Evolutionary conservation across 208 protist species (phyloP).

Genomic region (Acanthamoeba lenticulata): DNA sequence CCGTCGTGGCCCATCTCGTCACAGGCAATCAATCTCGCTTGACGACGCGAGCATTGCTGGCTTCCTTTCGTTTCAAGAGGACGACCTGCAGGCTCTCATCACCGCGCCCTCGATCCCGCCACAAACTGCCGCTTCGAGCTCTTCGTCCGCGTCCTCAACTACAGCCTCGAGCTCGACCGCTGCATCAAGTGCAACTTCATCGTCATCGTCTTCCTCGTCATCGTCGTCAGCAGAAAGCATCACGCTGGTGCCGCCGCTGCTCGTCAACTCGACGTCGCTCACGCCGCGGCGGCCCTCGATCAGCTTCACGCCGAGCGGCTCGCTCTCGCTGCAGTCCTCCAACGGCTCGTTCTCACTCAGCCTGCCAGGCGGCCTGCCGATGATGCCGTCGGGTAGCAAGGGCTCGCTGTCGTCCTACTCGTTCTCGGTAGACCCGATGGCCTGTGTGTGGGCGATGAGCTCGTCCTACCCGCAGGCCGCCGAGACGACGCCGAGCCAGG

Average conservation of each 20-base stretch:
- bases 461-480: slow-evolving; percentile 20
- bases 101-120: background rate
- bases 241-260: too few species aligned
- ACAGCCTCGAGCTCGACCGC: background rate
- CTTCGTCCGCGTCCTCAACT: background rate
- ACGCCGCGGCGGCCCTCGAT: background rate
- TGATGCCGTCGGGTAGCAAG: background rate
- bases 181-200: background rate
- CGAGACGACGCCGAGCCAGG: background rate
- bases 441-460: background rate
- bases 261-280: background rate
- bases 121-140: background rate
- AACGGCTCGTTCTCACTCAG: slow-evolving; percentile 43
- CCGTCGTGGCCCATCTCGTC: too few species aligned
- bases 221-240: too few species aligned
- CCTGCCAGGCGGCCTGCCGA: background rate
- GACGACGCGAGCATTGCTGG: background rate
- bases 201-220: background rate
- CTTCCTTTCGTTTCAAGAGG: slow-evolving; percentile 44
- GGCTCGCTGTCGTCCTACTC: slow-evolving; percentile 8
- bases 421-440: background rate
- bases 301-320: slow-evolving; percentile 9
- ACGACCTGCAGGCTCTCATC: slow-evolving; percentile 28
- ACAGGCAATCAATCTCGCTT: background rate
- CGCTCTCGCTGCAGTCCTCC: slow-evolving; percentile 31